phyloP scores from a whole-genome alignment of 2,329 filamentous ascomycete species.

The Colletotrichum liriopes region DNA sequence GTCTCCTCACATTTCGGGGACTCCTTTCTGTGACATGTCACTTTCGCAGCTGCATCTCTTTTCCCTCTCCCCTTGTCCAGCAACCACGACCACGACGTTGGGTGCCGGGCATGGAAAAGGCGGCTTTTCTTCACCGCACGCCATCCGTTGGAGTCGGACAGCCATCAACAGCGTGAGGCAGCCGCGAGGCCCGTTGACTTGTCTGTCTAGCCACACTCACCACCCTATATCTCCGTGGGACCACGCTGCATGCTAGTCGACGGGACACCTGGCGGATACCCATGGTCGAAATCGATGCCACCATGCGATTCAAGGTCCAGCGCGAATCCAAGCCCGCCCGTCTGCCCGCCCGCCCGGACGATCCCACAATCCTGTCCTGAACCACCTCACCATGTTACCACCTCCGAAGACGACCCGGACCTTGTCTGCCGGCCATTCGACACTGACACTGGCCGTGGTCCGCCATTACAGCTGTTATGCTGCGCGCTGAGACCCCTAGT shows the following conservation, averaged over 20 bases:
- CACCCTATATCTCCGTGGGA: neutral
- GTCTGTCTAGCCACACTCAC: neutral
- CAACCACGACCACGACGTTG: constrained; percentile 22
- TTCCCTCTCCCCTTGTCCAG: constrained; percentile 9
- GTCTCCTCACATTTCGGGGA: constrained; percentile 38
- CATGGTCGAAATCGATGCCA: neutral
- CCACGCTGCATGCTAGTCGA: neutral
- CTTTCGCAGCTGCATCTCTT: constrained; percentile 20
- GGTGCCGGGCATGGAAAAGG: constrained; percentile 24
- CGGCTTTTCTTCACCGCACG: constrained; percentile 33
- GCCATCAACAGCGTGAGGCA: neutral
- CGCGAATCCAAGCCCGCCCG: constrained; percentile 7
- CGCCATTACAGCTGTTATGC: neutral
- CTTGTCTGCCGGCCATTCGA: neutral
- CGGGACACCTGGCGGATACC: neutral
- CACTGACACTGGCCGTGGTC: neutral
- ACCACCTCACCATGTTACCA: constrained; percentile 9
- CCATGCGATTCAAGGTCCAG: neutral
- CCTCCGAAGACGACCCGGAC: neutral
- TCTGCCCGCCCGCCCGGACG: constrained; percentile 5
- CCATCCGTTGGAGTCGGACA: neutral
- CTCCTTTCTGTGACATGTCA: constrained; percentile 21
- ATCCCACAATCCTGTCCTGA: constrained; percentile 13
- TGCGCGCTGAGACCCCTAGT: constrained; percentile 28
- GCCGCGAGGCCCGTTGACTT: constrained; percentile 1